Conservation (phyloP, 78 protist species). For the Dictyostelium capitatum region DNA sequence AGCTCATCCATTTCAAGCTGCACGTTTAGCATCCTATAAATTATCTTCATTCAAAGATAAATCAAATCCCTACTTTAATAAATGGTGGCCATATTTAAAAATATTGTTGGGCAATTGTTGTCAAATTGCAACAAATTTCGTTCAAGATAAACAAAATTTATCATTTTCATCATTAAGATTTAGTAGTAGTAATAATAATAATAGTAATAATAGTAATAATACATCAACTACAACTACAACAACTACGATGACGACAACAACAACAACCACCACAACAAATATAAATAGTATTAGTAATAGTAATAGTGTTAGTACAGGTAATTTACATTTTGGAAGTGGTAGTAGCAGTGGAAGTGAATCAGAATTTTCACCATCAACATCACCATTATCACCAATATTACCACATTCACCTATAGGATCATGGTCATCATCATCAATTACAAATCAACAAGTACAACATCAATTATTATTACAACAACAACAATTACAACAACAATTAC, state of each 20-base stretch:
- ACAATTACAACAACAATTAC: neutral
- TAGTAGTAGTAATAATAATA: neutral
- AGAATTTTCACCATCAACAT: constrained; percentile 14
- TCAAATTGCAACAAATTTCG: constrained; percentile 37
- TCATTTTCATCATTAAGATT: constrained; percentile 11
- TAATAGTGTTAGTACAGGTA: constrained; percentile 8
- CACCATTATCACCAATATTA: constrained; percentile 10
- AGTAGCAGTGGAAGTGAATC: constrained; percentile 13
- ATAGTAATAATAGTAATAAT: neutral
- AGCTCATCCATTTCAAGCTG: constrained; percentile 62
- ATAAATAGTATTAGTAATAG: constrained; percentile 16
- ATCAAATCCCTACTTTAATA: neutral
- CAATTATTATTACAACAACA: neutral
- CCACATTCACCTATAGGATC: neutral
- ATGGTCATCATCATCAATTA: constrained; percentile 4
- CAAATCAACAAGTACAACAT: neutral
- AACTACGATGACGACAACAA: neutral
- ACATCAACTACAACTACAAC: neutral
- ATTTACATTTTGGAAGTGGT: neutral
- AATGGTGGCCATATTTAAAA: constrained; percentile 72
- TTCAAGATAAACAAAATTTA: constrained; percentile 18
- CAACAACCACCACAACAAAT: neutral
- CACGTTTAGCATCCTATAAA: constrained; percentile 27
- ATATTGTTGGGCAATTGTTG: constrained; percentile 50
- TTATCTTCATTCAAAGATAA: neutral